Conservation (phyloP, 441 rosid genomes). For the Monsonia emarginata region DNA sequence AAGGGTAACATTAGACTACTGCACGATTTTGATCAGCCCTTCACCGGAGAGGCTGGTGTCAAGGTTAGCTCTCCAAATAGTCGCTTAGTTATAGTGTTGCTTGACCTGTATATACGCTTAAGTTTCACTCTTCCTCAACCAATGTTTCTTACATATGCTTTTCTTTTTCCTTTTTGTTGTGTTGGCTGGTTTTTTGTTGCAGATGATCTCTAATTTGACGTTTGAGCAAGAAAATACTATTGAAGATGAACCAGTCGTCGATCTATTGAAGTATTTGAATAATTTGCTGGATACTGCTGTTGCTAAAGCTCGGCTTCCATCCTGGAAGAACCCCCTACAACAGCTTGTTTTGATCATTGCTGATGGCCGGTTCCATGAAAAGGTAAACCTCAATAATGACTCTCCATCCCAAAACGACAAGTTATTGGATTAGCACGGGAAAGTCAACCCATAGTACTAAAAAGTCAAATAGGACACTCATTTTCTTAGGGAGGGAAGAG, state of each 20-base stretch:
- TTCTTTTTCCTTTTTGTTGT: not conserved
- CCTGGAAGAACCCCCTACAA: conserved; percentile 85
- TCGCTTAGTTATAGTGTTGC: not conserved
- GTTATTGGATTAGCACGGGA: no score
- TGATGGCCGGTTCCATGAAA: conserved; percentile 87
- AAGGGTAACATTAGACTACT: conserved; percentile 70
- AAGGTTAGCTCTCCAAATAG: conserved; percentile 38
- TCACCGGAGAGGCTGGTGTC: conserved; percentile 73
- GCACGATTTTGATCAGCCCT: conserved; percentile 83
- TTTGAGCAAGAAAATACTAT: conserved; percentile 86
- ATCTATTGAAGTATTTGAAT: conserved; percentile 58
- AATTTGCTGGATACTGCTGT: conserved; percentile 64
- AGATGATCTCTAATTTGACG: conserved; percentile 81
- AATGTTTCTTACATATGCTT: not conserved
- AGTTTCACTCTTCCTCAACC: not conserved
- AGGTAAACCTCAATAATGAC: conserved; percentile 45
- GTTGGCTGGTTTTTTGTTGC: conserved; percentile 18
- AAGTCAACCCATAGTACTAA: no score
- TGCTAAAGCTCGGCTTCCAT: conserved; percentile 58
- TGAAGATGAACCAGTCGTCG: conserved; percentile 68
- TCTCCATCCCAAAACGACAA: no score
- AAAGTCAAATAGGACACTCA: no score
- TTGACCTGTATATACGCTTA: not conserved
- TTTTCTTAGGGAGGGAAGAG: no score
- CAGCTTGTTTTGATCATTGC: conserved; percentile 91